Evolutionary conservation across 352 stramenopile genomes (phyloP).

Genomic region (Globisporangium megalacanthum): DNA sequence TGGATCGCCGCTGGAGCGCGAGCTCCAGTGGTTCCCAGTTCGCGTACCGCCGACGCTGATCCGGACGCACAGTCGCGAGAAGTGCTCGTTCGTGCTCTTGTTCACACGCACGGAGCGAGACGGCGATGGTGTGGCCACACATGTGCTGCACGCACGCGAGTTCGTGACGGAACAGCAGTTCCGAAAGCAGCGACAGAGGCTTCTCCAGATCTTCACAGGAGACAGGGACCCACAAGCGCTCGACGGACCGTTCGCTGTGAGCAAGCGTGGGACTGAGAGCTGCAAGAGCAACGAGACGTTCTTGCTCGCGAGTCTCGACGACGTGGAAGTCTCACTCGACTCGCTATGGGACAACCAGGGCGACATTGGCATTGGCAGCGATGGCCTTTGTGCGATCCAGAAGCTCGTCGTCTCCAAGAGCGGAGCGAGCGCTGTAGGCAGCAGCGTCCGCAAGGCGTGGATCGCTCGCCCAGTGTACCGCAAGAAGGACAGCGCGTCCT

Average conservation of each 20-base stretch:
- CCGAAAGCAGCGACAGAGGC: constrained; percentile 6
- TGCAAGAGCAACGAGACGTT: constrained; percentile 12
- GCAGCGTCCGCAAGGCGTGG: constrained; percentile 30
- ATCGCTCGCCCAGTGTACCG: constrained; percentile 45
- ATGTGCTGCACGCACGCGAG: constrained; percentile 11
- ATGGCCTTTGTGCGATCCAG: constrained; percentile 27
- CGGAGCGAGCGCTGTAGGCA: constrained; percentile 10
- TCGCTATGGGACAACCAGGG: constrained; percentile 4
- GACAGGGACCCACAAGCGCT: neutral
- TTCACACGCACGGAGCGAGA: constrained; percentile 5
- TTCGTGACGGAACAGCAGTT: constrained; percentile 10
- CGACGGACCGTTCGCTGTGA: constrained; percentile 4
- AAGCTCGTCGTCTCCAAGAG: constrained; percentile 38
- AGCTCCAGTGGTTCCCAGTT: constrained; percentile 22
- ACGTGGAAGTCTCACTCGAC: constrained; percentile 13
- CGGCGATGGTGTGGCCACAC: neutral
- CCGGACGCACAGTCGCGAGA: neutral
- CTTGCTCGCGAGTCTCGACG: constrained; percentile 6
- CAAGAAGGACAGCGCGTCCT: constrained; percentile 45
- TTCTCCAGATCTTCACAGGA: constrained; percentile 6
- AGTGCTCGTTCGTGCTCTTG: constrained; percentile 3
- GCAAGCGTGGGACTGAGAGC: constrained; percentile 2
- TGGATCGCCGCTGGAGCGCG: neutral
- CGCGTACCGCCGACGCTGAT: constrained; percentile 20
- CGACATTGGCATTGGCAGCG: neutral